Evolutionary conservation across 176 grass and related monocot genomes (phyloP), one percentile per base, ranked within the genome.

Genomic region (Musa beccarii): DNA sequence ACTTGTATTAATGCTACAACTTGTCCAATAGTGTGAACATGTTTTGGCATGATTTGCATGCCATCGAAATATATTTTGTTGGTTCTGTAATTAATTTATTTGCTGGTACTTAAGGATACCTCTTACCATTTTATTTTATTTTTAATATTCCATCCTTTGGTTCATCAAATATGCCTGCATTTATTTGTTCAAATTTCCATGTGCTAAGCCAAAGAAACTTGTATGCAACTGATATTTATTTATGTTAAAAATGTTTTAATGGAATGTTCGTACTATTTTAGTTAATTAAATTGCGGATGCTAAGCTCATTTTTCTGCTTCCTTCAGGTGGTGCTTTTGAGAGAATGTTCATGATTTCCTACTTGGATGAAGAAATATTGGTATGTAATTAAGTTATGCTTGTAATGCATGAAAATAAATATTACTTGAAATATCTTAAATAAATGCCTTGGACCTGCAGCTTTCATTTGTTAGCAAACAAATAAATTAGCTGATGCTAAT

Each of bases 331-430:
- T 69, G 63, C 83, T 74, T 91, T 86, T 68, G 84, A 94, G 75
- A 85, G 95, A 53, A 78, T 99, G 78, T 99, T 99, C 80, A 92
- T 94, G 86, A 92, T 99, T 76, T 99, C 95, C 76, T 99, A 99
- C 73, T 88, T 99, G 69, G 95, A 99, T 81, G 95, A 99, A 83
- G 95, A 94, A 81, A 99, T 99, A 87, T 25, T 94, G 95, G 95
- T 99, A 94, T 9, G 54, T 82, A 81, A 74, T 90, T 59, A 43
- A 29, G 20, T 57, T 11, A 34, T 24, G 55, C 16, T 51, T 61
- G n/a, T n/a, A 59, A 59, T 8, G 28, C 61, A 71, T 76, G 34
- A 43, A 43, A 43, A 43, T 43, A 43, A 43, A 43, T 6, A 43
- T 43, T 43, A 43, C 4, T 43, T 43, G 4, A 4, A 43, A 43